Evolutionary conservation across 2,329 filamentous ascomycete genomes (phyloP), one percentile per base, ranked within the genome.

Genomic region (Sclerotinia borealis): DNA sequence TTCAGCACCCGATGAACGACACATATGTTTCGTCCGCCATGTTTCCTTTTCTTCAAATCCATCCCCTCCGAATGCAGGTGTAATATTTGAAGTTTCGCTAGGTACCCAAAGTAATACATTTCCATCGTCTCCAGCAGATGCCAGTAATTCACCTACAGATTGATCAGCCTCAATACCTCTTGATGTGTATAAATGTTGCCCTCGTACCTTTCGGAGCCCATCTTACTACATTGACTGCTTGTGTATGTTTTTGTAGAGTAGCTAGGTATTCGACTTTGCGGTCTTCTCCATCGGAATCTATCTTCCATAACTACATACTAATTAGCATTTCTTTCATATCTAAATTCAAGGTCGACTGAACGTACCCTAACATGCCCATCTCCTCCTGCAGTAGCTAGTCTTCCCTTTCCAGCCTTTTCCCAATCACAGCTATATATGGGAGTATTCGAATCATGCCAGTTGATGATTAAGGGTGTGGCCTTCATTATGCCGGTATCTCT

Each of bases 371-470:
- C 92, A 79, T 97, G 93, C 76, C 96, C 96, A 78, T 99, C 95
- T 75, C 95, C 95, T 72, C 93, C 95, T 67, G 89, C 93, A 11
- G 95, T 99, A 64, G 95, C 95, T 67, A 99, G 80, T 72, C 95
- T 87, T 61, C 92, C 92, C 77, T 95, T 97, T 68, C 92, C 92
- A 74, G 91, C 84, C 54, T 91, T 91, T 76, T 99, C 93, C 76
- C 98, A 99, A 77, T 98, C 93, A 71, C 92, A 92, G 49, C 93
- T 97, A 80, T 98, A 99, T 76, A 99, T 93, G 64, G 95, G 95
- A 72, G 91, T 87, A 79, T 96, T 96, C 75, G 96, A 91, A 77
- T 97, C 91, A 79, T 99, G 96, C 95, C 95, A 99, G 81, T 96
- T 92, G 79, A 99, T 93, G 75, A 98, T 93, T 71, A 99, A 84